phyloP scores from a whole-genome alignment of 139 green algal species.

The Ostreobium quekettii region DNA sequence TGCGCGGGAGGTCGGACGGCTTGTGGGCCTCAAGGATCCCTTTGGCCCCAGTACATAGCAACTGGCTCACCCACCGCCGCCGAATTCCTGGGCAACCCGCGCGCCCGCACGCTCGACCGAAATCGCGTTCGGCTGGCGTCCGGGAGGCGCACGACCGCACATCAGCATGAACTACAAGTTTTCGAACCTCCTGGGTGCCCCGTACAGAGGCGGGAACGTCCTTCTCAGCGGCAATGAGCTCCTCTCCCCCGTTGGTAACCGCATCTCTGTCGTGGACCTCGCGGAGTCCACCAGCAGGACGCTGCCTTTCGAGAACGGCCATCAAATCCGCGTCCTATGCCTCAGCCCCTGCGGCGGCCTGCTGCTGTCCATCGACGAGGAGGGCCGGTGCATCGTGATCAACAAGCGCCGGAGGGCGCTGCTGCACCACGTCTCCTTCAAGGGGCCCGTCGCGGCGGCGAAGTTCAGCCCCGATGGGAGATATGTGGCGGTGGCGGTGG shows the following conservation, averaged over 20 bases:
- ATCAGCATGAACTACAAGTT: slow-evolving; percentile 78
- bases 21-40: too few species aligned
- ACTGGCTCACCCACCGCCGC: too few species aligned
- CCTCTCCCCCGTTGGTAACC: slow-evolving; percentile 80
- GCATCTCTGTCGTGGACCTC: slow-evolving; percentile 51
- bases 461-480: slow-evolving; percentile 82
- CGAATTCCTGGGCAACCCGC: too few species aligned
- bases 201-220: slow-evolving; percentile 87
- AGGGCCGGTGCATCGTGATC: slow-evolving; percentile 70
- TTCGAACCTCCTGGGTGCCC: slow-evolving; percentile 78
- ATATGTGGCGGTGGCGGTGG: slow-evolving; percentile 77
- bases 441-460: slow-evolving; percentile 57
- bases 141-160: too few species aligned
- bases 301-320: slow-evolving; percentile 74
- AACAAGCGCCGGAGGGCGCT: slow-evolving; percentile 56
- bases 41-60: too few species aligned
- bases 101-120: too few species aligned
- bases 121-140: too few species aligned
- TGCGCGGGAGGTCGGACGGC: too few species aligned
- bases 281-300: slow-evolving; percentile 57
- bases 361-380: slow-evolving; percentile 78
- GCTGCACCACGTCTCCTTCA: slow-evolving; percentile 92
- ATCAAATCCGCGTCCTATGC: slow-evolving; percentile 64
- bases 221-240: slow-evolving; percentile 62
- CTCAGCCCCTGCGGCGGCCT: slow-evolving; percentile 70